A percentile compares a stretch with the other conserved stretches of the same genome.
phyloP scores from a whole-genome alignment of 2,329 filamentous ascomycete species.

The Dactylella cylindrospora region DNA sequence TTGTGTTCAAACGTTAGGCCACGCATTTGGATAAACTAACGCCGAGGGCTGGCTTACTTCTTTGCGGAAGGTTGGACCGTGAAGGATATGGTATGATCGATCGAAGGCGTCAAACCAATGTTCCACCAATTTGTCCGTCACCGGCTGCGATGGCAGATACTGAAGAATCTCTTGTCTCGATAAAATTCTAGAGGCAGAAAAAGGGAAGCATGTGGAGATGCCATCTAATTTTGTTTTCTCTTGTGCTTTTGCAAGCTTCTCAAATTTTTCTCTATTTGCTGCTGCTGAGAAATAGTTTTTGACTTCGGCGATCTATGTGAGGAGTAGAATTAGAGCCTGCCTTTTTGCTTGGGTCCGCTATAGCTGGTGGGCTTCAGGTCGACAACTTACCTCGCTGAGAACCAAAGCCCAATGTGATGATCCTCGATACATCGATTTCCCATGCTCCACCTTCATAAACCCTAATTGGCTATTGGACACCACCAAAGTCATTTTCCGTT shows the following conservation, averaged over 20 bases:
- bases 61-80: conserved; percentile 80
- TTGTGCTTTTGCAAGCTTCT: conserved; percentile 57
- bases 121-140: conserved; percentile 79
- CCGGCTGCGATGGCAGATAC: conserved; percentile 76
- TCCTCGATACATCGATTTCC: conserved; percentile 74
- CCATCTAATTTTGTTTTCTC: conserved; percentile 66
- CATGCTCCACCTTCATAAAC: conserved; percentile 76
- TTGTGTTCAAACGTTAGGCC: not conserved
- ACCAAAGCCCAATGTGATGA: conserved; percentile 82
- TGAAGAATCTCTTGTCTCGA: conserved; percentile 75
- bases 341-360: not conserved
- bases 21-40: not conserved
- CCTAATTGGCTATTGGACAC: conserved; percentile 54
- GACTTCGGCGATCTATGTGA: conserved; percentile 75
- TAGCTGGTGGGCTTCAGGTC: conserved; percentile 1
- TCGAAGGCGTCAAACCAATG: conserved; percentile 87
- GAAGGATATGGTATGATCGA: conserved; percentile 60
- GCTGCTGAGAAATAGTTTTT: conserved; percentile 77
- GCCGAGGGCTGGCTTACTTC: conserved; percentile 56
- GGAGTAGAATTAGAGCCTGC: not conserved
- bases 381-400: conserved; percentile 63
- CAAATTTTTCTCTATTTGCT: conserved; percentile 55
- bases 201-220: conserved; percentile 60
- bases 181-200: conserved; percentile 69
- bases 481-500: conserved; percentile 44